Evolutionary conservation across 208 protist genomes (phyloP), one percentile per base, ranked within the genome.

Genomic region (Crithidia expoeki): DNA sequence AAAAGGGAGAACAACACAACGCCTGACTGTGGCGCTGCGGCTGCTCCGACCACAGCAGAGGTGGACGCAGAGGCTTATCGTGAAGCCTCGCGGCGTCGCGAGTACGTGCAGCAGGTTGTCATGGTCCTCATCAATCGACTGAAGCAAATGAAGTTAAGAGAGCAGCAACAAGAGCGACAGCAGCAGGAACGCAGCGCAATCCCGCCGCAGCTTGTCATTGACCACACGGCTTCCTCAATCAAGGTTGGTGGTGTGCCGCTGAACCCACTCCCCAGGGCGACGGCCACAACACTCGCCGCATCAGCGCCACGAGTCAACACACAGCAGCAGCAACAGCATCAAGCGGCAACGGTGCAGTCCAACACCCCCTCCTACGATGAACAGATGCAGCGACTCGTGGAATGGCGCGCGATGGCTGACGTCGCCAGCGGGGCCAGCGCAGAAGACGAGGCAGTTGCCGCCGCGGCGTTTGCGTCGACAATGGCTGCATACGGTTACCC

Each of bases 21-120:
- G 30, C 2, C 21, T 10, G 36, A 33, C 17, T 36, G 23, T 53
- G 32, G 57, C 28, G 32, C 44, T 3, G 30, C 5, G 4, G 50
- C 46, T 1, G 19, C 33, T 9, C 52, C 34, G 11, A 25, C 42
- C 17, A 23, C 21, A 9, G 53, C 21, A 32, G 71, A 38, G 21
- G 23, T 55, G 47, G 75, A 75, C 23, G 53, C 36, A 14, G 69
- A 66, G 19, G 59, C 71, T 17, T 76, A 76, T 56, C 71, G 71
- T 23, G 71, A 64, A 25, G 71, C 71, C 30, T 19, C 56, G 27
- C 70, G 76, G 10, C 81, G 85, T 14, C 81, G 82, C 36, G 76
- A 81, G 65, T 91, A 88, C 72, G 79, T 76, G 23, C 82, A 88
- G 78, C 85, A 91, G 61, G 68, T 88, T 51, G 77, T 91, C 44